phyloP scores from a whole-genome alignment of 2,329 filamentous ascomycete genomes.

The Sporothrix globosa region DNA sequence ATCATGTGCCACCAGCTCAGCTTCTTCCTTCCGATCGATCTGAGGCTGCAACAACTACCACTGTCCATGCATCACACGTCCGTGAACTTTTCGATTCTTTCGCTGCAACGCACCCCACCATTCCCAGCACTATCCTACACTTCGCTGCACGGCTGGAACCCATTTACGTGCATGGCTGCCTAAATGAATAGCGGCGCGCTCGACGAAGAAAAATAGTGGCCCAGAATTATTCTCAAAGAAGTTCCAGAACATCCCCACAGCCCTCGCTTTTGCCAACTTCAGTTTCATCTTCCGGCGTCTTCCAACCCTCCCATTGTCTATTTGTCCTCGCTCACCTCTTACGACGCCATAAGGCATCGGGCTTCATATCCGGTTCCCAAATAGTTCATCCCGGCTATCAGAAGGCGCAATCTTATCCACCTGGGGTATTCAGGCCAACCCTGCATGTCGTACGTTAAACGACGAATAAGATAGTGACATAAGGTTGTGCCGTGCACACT shows the following conservation, averaged over 20 bases:
- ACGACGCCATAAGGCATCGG: background rate
- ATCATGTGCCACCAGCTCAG: conserved; percentile 5
- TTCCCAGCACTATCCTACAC: conserved; percentile 1
- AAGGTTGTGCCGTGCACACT: background rate
- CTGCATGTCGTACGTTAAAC: background rate
- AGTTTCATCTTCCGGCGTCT: background rate
- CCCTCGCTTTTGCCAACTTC: background rate
- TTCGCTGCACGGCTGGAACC: background rate
- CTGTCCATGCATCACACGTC: conserved; percentile 27
- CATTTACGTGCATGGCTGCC: conserved; percentile 21
- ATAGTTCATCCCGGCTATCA: background rate
- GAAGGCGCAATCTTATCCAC: conserved; percentile 17
- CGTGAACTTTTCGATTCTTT: conserved; percentile 7
- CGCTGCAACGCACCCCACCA: background rate
- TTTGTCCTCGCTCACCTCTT: background rate
- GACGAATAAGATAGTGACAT: background rate
- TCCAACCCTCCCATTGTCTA: background rate
- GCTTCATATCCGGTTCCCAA: background rate
- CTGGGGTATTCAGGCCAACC: conserved; percentile 1
- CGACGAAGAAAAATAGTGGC: background rate
- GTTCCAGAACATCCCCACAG: background rate
- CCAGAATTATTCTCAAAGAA: background rate
- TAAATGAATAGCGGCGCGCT: conserved; percentile 27
- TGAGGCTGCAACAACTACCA: background rate
- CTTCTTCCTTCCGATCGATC: conserved; percentile 17